Evolutionary conservation across 2,329 filamentous ascomycete species (phyloP), one percentile per base, ranked within the genome.

Genomic region (Hymenoscyphus albidus): DNA sequence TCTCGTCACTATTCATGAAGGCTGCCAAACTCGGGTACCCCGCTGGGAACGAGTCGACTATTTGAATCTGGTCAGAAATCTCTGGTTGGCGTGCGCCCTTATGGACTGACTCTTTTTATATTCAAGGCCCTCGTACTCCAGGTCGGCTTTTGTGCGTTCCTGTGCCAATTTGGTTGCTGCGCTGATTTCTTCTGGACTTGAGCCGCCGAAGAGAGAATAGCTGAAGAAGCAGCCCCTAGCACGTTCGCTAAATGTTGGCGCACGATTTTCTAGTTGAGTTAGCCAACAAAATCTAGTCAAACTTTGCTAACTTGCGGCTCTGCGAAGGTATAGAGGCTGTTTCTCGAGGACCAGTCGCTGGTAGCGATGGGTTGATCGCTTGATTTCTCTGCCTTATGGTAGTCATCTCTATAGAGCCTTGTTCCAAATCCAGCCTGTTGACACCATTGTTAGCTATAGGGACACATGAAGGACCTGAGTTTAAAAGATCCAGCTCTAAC

Each of bases 11-110:
- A 27, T 65, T 60, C 12, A 69, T 62, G n/a, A 67, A 64, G 0
- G 67, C 65, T 40, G 68, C 66, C 12, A 68, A 59, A 44, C 61
- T 62, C 10, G 66, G 64, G 31, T 58, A 64, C 22, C 69, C 69
- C 38, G 48, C n/a, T 38, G 63, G 64, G 18, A 56, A 66, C 12
- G 57, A 59, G 12, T 66, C 40, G 5, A 70, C 62, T 69, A 55
- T 60, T 42, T 48, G 13, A 35, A 32, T 38, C 2, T 40, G n/a
- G 48, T 63, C 18, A 57, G 54, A 38, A 44, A 18, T 32, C 31
- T 56, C 16, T 44, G 5, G 32, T 22, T 13, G 18, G 12, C 3
- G 5, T 44, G 35, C 18, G 14, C 32, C 3, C 13, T 13, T 57
- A 18, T 18, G 9, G 42, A 60, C 63, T n/a, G 42, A 65, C 66